These are phyloP conservation scores for Cochlearia excelsa DNA, from an alignment of 345 rosid genomes.

Conservation along the genomic window DNA sequence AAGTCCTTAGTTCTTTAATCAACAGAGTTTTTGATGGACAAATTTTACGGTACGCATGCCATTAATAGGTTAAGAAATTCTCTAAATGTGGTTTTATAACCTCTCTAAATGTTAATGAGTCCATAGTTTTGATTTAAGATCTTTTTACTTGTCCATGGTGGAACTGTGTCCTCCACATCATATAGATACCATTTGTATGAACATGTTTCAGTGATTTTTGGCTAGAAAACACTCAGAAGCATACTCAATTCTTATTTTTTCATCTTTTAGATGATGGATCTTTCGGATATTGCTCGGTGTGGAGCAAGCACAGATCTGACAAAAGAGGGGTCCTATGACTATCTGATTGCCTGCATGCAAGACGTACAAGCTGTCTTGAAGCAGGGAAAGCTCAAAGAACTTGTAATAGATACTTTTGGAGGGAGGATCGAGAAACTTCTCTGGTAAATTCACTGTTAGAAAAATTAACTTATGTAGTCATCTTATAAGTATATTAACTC, in stretches of 20 bases:
- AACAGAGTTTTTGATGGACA: background rate
- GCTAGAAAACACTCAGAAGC: background rate
- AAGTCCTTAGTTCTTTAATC: background rate
- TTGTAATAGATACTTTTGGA: conserved; percentile 77
- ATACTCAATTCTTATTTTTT: background rate
- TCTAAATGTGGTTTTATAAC: background rate
- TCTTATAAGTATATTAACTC: conserved; percentile 12
- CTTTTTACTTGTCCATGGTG: conserved; percentile 16
- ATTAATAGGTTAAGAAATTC: conserved; percentile 11
- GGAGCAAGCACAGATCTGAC: conserved; percentile 62
- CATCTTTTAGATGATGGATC: conserved; percentile 64
- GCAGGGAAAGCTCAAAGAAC: conserved; percentile 69
- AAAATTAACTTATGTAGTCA: conserved; percentile 16
- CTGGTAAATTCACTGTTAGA: conserved; percentile 39
- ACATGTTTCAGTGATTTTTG: conserved; percentile 2
- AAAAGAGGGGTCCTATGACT: conserved; percentile 57
- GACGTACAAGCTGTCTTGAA: conserved; percentile 70
- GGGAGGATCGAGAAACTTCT: conserved; percentile 70
- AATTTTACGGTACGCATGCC: background rate
- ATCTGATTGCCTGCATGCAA: conserved; percentile 73
- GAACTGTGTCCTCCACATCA: background rate
- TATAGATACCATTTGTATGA: conserved; percentile 4
- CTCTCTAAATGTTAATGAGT: conserved; percentile 2
- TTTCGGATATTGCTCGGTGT: conserved; percentile 79
- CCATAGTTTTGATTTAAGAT: conserved; percentile 14